Percentiles rank a stretch among this genome's conserved stretches.
These are phyloP conservation scores for Fusarium xyrophilum DNA, from an alignment of 2,329 filamentous ascomycete species.

Conservation along the genomic window DNA sequence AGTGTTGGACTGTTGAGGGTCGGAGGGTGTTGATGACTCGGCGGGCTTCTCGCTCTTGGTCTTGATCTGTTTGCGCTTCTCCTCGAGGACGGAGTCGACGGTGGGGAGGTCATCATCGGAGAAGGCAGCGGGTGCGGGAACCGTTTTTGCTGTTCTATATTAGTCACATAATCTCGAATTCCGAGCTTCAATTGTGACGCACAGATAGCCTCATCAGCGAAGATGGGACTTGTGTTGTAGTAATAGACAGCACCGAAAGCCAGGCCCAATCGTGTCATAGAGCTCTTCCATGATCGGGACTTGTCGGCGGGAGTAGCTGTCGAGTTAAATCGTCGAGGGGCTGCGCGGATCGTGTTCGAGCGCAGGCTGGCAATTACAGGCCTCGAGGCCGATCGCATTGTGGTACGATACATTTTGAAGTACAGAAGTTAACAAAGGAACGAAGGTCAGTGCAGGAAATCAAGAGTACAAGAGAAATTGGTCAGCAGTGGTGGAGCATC, in stretches of 20 bases:
- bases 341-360: constrained; percentile 48
- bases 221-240: constrained; percentile 89
- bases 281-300: constrained; percentile 82
- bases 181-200: constrained; percentile 47
- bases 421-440: neutral
- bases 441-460: constrained; percentile 7
- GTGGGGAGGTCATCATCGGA: constrained; percentile 66
- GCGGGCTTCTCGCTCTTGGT: constrained; percentile 43
- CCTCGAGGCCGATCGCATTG: constrained; percentile 56
- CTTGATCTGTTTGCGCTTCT: constrained; percentile 62
- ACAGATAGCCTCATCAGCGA: constrained; percentile 84
- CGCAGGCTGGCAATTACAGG: constrained; percentile 53
- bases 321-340: constrained; percentile 60
- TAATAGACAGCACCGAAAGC: constrained; percentile 84
- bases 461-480: constrained; percentile 30
- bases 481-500: constrained; percentile 35
- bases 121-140: constrained; percentile 58
- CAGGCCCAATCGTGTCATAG: constrained; percentile 74
- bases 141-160: constrained; percentile 38
- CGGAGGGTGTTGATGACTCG: constrained; percentile 22
- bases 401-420: constrained; percentile 59
- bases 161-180: constrained; percentile 6
- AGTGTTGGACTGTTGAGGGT: constrained; percentile 41
- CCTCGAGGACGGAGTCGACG: constrained; percentile 70
- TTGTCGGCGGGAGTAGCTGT: constrained; percentile 64